phyloP scores from a whole-genome alignment of 2,329 filamentous ascomycete genomes.

The Pseudocercospora musae region DNA sequence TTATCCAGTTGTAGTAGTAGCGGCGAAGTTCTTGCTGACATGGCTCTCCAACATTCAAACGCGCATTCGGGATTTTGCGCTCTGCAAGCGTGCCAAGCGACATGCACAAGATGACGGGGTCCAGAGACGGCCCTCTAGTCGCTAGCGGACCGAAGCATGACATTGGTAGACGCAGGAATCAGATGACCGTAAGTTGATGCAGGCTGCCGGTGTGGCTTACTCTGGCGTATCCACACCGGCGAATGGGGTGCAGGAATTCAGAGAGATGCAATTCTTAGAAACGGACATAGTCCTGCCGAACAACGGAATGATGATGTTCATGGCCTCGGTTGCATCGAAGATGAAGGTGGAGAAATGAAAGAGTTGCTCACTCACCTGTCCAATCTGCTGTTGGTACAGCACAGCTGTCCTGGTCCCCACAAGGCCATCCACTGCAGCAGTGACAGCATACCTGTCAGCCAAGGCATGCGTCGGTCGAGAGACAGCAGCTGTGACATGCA shows the following conservation, averaged over 20 bases:
- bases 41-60: slow-evolving; percentile 2
- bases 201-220: slow-evolving; percentile 22
- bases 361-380: slow-evolving; percentile 74
- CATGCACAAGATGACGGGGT: slow-evolving; percentile 11
- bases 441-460: slow-evolving; percentile 73
- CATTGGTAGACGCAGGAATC: slow-evolving; percentile 28
- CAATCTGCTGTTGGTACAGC: slow-evolving; percentile 70
- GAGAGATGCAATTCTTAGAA: slow-evolving; percentile 12
- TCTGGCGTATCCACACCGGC: slow-evolving; percentile 9
- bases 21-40: neutral
- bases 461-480: slow-evolving; percentile 80
- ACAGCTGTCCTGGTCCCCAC: slow-evolving; percentile 70
- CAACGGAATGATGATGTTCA: neutral
- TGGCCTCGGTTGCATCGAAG: slow-evolving; percentile 8
- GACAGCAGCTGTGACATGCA: slow-evolving; percentile 70
- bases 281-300: slow-evolving; percentile 1
- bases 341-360: slow-evolving; percentile 27
- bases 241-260: slow-evolving; percentile 20
- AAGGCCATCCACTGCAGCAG: slow-evolving; percentile 72
- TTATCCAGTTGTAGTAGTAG: neutral
- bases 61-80: slow-evolving; percentile 8
- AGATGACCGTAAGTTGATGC: slow-evolving; percentile 23
- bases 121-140: slow-evolving; percentile 15
- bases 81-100: slow-evolving; percentile 22
- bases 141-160: slow-evolving; percentile 15